Evolutionary conservation across 2,329 filamentous ascomycete genomes (phyloP), one percentile per base, ranked within the genome.

Genomic region (Massarina eburnea): DNA sequence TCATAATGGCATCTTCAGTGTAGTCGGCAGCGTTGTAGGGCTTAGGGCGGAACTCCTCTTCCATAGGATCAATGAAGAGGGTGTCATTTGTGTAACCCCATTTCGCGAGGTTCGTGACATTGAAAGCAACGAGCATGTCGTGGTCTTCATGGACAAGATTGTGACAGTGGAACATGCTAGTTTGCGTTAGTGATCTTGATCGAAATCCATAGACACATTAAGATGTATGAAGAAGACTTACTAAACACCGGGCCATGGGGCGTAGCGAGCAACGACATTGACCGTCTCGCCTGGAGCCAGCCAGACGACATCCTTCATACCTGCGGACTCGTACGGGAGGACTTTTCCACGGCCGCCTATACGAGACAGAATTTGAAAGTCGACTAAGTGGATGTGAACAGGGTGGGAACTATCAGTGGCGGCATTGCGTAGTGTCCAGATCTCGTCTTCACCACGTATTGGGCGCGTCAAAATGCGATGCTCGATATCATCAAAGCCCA

Each of bases 251-350:
- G 77, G 74, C 62, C 64, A 68, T 8, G 66, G 65, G 4, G 62
- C 59, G 34, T 62, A 69, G 10, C 58, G 57, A 34, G 64, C 61
- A 18, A 64, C 45, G 10, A 68, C 65, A 15, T 47, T 43, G 8
- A 62, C 53, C 1, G 44, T 54, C 48, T 83, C 80, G 15, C 74
- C 73, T 1, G 63, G 65, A 8, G 73, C 76, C 1, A 84, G 70
- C 71, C 79, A 78, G 2, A 82, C 79, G 1, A 82, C 76, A 52
- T 84, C 80, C 61, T 83, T 83, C 15, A 81, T 72, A 0, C 77
- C 80, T 0, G 71, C 74, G 2, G 70, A 66, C 63, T 84, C 81
- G 52, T 83, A 83, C 0, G 77, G 72, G 49, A 72, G 55, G 4
- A 82, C 73, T 10, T 55, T 58, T 15, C 55, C 51, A 4, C 70